Evolutionary conservation across 2,329 filamentous ascomycete species (phyloP), one percentile per base, ranked within the genome.

Genomic region (Acrocalymma vagum): DNA sequence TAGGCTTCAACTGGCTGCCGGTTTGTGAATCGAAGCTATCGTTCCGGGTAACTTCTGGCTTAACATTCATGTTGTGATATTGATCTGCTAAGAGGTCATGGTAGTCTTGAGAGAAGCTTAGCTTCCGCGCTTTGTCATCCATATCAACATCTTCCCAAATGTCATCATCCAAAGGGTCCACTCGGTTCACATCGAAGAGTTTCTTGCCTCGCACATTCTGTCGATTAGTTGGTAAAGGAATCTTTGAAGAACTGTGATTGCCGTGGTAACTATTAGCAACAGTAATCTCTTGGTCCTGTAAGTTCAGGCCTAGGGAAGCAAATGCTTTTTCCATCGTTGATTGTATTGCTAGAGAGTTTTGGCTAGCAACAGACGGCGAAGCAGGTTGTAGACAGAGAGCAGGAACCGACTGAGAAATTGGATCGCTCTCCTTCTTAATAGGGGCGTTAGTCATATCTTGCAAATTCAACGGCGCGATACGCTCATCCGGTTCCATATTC

Each of bases 71-170:
- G 25, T 55, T 48, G n/a, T 56, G 47, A 29, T 62, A 62, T 24
- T 58, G 55, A 17, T 62, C 53, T 10, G 48, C 46, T 6, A 67
- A 35, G 5, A 61, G 39, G 21, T 57, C 42, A 27, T 66, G 63
- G 23, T 65, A 66, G 13, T 65, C 64, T 38, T 65, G 58, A 9
- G 54, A 58, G 29, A 63, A 60, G 34, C 54, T 58, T n/a, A 62
- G 29, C 29, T 58, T 41, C 27, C 51, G 44, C 22, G 53, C 36
- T 30, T 51, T 56, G 6, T 59, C 55, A 26, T 53, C 48, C 40
- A 58, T 40, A 2, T 56, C 51, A 6, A 37, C 26, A 29, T 55
- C 47, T 26, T 53, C 54, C 42, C 45, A 51, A 23, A 32, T 41
- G 22, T 58, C 51, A n/a, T 55, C 43, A 9, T 36, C 28, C 10